A percentile compares a stretch with the other conserved stretches of the same genome.
Evolutionary conservation across 306 rosid genomes (phyloP).

Genomic region (Trifolium pratense): DNA sequence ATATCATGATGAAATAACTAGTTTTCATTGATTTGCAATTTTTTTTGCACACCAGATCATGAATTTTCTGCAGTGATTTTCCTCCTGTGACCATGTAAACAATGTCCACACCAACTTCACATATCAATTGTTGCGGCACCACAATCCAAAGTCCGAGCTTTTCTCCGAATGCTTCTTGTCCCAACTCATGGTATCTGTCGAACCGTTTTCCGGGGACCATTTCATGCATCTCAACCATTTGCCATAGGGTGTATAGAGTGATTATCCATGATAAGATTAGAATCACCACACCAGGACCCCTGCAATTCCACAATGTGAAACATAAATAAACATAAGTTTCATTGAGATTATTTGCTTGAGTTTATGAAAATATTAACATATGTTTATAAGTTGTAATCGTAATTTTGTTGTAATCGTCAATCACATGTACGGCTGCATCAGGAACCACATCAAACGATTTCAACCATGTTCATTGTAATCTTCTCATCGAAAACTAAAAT

Average conservation of each 20-base stretch:
- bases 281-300: background rate
- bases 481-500: too few relatives aligned
- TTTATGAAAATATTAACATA: too few relatives aligned
- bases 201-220: background rate
- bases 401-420: too few relatives aligned
- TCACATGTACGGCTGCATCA: too few relatives aligned
- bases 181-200: background rate
- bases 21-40: background rate
- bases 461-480: too few relatives aligned
- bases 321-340: background rate
- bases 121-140: background rate
- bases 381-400: too few relatives aligned
- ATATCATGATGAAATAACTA: background rate
- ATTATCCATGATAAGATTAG: background rate
- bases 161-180: background rate
- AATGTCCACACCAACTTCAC: background rate
- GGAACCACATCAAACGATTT: too few relatives aligned
- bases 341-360: background rate
- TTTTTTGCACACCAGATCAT: background rate
- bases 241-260: conserved; percentile 1
- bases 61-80: background rate
- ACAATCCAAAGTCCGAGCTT: background rate
- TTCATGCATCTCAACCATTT: conserved; percentile 18
- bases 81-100: background rate
- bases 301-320: background rate